Conservation (phyloP, 257 asterid genomes). For the Cynanchum wilfordii region DNA sequence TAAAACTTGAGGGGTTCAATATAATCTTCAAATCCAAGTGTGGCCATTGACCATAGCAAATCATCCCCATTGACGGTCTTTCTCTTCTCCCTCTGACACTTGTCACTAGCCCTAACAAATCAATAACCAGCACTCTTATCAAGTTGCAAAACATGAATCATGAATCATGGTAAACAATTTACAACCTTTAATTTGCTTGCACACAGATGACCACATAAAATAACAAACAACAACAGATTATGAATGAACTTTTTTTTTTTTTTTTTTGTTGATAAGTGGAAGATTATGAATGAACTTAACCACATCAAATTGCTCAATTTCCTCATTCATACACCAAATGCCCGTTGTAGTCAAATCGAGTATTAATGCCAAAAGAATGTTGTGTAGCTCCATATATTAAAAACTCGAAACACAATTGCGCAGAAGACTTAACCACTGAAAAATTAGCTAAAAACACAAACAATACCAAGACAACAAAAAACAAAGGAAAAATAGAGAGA, state of each 20-base stretch:
- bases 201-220: neutral
- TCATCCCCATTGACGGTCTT: slow-evolving; percentile 92
- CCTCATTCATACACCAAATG: neutral
- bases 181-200: neutral
- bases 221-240: neutral
- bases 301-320: neutral
- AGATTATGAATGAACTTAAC: neutral
- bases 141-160: neutral
- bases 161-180: neutral
- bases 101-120: slow-evolving; percentile 74
- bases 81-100: slow-evolving; percentile 88
- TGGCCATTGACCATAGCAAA: slow-evolving; percentile 87
- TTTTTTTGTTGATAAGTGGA: too few relatives aligned
- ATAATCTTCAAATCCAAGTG: slow-evolving; percentile 89
- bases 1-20: slow-evolving; percentile 84
- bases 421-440: too few relatives aligned
- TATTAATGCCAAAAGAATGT: neutral
- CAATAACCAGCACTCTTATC: slow-evolving; percentile 17
- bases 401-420: too few relatives aligned
- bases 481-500: neutral
- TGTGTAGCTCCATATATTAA: too few relatives aligned
- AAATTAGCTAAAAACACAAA: neutral
- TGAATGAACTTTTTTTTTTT: neutral
- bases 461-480: neutral
- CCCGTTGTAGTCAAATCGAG: neutral